Percentiles rank a stretch among this genome's conserved stretches.
Conservation (phyloP, 2,329 filamentous ascomycete species). For the Kalmusia sp. region DNA sequence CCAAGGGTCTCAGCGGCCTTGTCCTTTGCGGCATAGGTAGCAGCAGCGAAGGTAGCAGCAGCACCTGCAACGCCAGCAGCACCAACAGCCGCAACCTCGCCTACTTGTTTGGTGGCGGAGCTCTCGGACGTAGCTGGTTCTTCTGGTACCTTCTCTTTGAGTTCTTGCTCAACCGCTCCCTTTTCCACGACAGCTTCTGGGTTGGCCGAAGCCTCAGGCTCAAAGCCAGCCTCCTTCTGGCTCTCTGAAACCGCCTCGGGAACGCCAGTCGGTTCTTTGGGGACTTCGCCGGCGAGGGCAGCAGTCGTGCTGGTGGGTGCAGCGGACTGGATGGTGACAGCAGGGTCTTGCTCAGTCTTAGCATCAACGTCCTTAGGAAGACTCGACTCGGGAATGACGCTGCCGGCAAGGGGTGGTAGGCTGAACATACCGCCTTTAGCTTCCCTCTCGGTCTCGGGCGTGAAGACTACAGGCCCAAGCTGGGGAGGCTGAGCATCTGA, state of each 20-base stretch:
- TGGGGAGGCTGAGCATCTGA: slow-evolving; percentile 64
- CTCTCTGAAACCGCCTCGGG: slow-evolving; percentile 74
- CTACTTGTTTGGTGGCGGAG: slow-evolving; percentile 39
- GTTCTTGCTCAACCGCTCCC: slow-evolving; percentile 73
- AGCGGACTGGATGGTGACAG: slow-evolving; percentile 51
- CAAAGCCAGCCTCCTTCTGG: slow-evolving; percentile 69
- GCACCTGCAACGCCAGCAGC: slow-evolving; percentile 51
- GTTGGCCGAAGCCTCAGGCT: slow-evolving; percentile 73
- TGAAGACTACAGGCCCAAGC: slow-evolving; percentile 54
- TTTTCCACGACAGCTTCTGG: slow-evolving; percentile 74
- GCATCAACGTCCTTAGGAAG: slow-evolving; percentile 68
- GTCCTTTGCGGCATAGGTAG: slow-evolving; percentile 40
- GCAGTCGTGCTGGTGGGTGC: slow-evolving; percentile 55
- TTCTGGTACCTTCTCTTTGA: slow-evolving; percentile 70
- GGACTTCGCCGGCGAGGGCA: slow-evolving; percentile 53
- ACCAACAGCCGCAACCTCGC: slow-evolving; percentile 39
- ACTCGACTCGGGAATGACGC: slow-evolving; percentile 82
- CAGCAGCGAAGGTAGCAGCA: slow-evolving; percentile 47
- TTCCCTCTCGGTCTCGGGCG: slow-evolving; percentile 52
- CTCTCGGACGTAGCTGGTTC: slow-evolving; percentile 60
- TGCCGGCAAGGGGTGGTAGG: slow-evolving; percentile 60
- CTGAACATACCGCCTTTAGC: slow-evolving; percentile 53
- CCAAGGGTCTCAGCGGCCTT: slow-evolving; percentile 48
- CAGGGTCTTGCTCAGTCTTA: slow-evolving; percentile 46
- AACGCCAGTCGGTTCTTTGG: slow-evolving; percentile 51